These are phyloP conservation scores for Clavispora vitiphila DNA, from an alignment of 805 yeast species.

Conservation along the genomic window DNA sequence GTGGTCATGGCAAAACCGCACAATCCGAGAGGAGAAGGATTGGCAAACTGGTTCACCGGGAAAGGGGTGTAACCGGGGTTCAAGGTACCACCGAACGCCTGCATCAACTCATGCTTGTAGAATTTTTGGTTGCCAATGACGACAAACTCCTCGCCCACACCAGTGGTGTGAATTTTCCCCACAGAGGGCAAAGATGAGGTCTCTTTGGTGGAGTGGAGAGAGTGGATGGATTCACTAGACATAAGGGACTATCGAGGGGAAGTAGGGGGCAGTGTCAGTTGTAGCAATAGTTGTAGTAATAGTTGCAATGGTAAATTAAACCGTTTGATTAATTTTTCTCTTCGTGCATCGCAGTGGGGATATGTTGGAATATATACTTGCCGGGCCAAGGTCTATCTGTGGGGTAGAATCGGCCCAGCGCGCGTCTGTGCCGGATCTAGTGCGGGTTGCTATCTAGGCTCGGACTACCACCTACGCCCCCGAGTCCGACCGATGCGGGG, in stretches of 20 bases:
- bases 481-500: too few species aligned
- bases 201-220: slow-evolving; percentile 1
- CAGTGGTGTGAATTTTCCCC: slow-evolving; percentile 25
- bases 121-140: slow-evolving; percentile 27
- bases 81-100: slow-evolving; percentile 35
- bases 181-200: slow-evolving; percentile 1
- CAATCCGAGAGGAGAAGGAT: slow-evolving; percentile 18
- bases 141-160: slow-evolving; percentile 30
- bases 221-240: slow-evolving; percentile 1
- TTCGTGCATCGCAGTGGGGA: too few species aligned
- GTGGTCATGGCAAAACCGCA: slow-evolving; percentile 18
- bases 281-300: too few species aligned
- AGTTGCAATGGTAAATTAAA: too few species aligned
- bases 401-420: not conserved
- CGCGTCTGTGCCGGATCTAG: not conserved
- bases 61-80: slow-evolving; percentile 28
- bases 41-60: slow-evolving; percentile 51
- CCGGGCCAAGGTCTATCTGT: not conserved
- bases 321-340: too few species aligned
- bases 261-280: too few species aligned
- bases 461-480: not conserved
- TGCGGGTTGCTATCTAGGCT: not conserved
- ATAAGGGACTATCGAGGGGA: not conserved
- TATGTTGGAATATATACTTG: not conserved
- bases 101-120: slow-evolving; percentile 30